Conservation (phyloP, 495 filamentous ascomycete species). For the Massariosphaeria phaeospora region DNA sequence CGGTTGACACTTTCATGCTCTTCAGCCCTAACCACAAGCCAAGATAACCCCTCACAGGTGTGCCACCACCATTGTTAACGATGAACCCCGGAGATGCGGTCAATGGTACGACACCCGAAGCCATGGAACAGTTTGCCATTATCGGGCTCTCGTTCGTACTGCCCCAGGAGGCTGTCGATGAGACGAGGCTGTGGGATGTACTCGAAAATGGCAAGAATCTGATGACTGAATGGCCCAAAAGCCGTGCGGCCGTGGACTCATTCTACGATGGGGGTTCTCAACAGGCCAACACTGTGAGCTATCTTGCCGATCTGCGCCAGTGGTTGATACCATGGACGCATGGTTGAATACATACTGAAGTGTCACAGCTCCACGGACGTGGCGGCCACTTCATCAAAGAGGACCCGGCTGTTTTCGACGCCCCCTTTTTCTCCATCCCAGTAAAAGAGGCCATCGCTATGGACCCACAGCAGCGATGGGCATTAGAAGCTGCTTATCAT, state of each 20-base stretch:
- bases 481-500: slow-evolving; percentile 15
- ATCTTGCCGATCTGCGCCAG: background rate
- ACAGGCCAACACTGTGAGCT: background rate
- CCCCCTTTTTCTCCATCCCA: slow-evolving; percentile 26
- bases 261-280: background rate
- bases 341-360: background rate
- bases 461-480: slow-evolving; percentile 23
- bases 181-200: background rate
- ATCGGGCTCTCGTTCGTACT: background rate
- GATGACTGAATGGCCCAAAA: slow-evolving; percentile 1
- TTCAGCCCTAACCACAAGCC: too few species aligned
- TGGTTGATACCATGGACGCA: background rate
- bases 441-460: slow-evolving; percentile 19
- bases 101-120: too few species aligned
- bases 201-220: background rate
- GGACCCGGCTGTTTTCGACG: slow-evolving; percentile 19
- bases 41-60: too few species aligned
- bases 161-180: background rate
- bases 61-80: too few species aligned
- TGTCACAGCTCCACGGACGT: background rate
- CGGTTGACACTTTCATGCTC: too few species aligned
- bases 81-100: too few species aligned
- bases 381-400: slow-evolving; percentile 12
- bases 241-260: background rate
- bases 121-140: slow-evolving; percentile 3